Evolutionary conservation across 305 asterid genomes (phyloP).

Genomic region (Striga hermonthica): DNA sequence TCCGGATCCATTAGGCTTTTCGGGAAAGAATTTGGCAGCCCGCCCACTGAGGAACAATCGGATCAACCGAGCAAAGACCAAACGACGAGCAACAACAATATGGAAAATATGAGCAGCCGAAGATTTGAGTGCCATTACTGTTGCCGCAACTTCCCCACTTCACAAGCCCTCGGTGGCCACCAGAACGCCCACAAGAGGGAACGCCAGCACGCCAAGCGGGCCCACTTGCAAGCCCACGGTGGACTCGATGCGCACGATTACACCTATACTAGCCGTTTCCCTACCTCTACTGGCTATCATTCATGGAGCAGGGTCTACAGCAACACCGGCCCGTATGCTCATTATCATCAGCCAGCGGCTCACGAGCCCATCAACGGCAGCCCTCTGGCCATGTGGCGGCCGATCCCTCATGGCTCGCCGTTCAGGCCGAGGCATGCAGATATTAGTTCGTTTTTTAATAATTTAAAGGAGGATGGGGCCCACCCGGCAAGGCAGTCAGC

Average conservation of each 20-base stretch:
- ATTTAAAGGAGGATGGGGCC: slow-evolving; percentile 24
- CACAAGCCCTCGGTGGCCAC: slow-evolving; percentile 72
- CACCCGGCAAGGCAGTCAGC: neutral
- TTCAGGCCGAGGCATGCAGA: slow-evolving; percentile 21
- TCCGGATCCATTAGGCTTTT: slow-evolving; percentile 60
- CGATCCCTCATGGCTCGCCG: slow-evolving; percentile 32
- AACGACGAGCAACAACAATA: neutral
- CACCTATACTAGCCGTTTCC: slow-evolving; percentile 28
- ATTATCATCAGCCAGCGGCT: slow-evolving; percentile 13
- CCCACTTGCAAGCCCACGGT: slow-evolving; percentile 46
- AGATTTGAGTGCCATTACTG: slow-evolving; percentile 71
- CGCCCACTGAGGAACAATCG: neutral
- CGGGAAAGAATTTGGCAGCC: slow-evolving; percentile 65
- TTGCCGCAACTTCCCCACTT: slow-evolving; percentile 62
- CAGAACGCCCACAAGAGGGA: slow-evolving; percentile 72
- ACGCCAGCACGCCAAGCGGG: slow-evolving; percentile 57
- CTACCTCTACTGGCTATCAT: neutral
- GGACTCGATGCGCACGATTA: slow-evolving; percentile 43
- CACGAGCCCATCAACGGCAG: slow-evolving; percentile 40
- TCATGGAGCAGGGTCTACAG: slow-evolving; percentile 1
- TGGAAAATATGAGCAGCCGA: slow-evolving; percentile 27
- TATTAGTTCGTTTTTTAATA: slow-evolving; percentile 19
- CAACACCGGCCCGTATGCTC: slow-evolving; percentile 1
- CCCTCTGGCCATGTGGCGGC: slow-evolving; percentile 49
- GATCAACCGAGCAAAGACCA: neutral